phyloP scores from a whole-genome alignment of 345 rosid species.

The Psidium guajava region DNA sequence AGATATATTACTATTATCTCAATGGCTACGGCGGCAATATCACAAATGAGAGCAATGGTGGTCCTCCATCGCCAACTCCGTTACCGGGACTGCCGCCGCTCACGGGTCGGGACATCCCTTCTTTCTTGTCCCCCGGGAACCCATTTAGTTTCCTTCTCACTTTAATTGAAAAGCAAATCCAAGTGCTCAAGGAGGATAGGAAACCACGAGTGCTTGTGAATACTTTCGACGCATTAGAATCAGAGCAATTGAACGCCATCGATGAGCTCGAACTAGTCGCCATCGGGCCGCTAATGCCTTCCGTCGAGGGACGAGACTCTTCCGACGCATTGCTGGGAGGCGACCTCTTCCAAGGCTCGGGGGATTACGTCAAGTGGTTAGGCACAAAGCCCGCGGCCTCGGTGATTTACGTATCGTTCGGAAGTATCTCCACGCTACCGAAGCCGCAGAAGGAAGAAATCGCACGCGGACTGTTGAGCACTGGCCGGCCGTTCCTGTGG shows the following conservation, averaged over 20 bases:
- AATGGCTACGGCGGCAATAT: constrained; percentile 20
- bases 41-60: constrained; percentile 2
- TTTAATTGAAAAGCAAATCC: constrained; percentile 14
- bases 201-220: constrained; percentile 40
- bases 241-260: constrained; percentile 22
- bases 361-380: constrained; percentile 28
- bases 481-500: constrained; percentile 21
- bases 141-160: neutral
- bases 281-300: constrained; percentile 25
- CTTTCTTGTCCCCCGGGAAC: constrained; percentile 24
- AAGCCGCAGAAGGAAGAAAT: constrained; percentile 23
- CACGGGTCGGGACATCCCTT: constrained; percentile 32
- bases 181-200: constrained; percentile 18
- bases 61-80: constrained; percentile 1
- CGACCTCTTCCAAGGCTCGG: constrained; percentile 18
- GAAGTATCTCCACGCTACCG: constrained; percentile 12
- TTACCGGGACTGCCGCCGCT: constrained; percentile 41
- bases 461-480: constrained; percentile 5
- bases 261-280: constrained; percentile 16
- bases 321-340: constrained; percentile 12
- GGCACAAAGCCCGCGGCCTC: constrained; percentile 19
- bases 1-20: constrained; percentile 45
- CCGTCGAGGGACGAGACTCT: constrained; percentile 1
- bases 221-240: constrained; percentile 53
- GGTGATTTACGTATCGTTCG: constrained; percentile 29